phyloP scores from a whole-genome alignment of 768 basidiomycete species.

The Suillus subaureus region DNA sequence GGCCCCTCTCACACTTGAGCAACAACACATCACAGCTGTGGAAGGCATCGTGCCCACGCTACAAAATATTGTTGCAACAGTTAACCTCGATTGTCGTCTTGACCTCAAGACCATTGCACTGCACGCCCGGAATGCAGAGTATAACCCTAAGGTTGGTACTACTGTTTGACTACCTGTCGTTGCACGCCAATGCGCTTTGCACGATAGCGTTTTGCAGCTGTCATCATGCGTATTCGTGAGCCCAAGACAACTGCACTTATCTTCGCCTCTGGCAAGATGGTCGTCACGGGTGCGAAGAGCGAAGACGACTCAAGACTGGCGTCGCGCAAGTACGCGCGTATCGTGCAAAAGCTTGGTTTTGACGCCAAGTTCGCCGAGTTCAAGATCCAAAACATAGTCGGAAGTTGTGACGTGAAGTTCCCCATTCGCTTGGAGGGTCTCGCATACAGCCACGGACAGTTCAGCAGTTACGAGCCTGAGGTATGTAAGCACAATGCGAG shows the following conservation, averaged over 20 bases:
- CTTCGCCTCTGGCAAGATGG: constrained; percentile 99
- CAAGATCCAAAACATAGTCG: constrained; percentile 99
- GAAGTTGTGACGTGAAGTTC: constrained; percentile 98
- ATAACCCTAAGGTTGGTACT: constrained; percentile 98
- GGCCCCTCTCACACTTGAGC: constrained; percentile 78
- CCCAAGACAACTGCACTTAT: constrained; percentile 99
- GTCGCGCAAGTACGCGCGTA: constrained; percentile 97
- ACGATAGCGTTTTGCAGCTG: constrained; percentile 98
- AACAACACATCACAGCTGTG: constrained; percentile 94
- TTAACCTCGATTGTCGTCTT: constrained; percentile 94
- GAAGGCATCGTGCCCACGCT: constrained; percentile 99
- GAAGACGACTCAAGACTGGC: constrained; percentile 97
- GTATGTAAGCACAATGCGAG: constrained; percentile 44
- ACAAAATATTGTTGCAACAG: constrained; percentile 99
- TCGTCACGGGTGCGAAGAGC: constrained; percentile 98
- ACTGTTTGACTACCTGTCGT: constrained; percentile 35
- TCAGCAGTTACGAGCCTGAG: constrained; percentile 98
- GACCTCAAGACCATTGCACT: constrained; percentile 98
- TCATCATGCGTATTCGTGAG: constrained; percentile 99
- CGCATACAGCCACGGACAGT: constrained; percentile 97
- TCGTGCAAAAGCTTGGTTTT: constrained; percentile 99
- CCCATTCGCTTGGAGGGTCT: constrained; percentile 97
- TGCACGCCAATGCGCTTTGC: constrained; percentile 64
- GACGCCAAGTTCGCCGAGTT: constrained; percentile 99
- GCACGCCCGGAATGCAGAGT: constrained; percentile 98